These are phyloP conservation scores for Biancaea sappan DNA, from an alignment of 306 rosid genomes.

Conservation along the genomic window DNA sequence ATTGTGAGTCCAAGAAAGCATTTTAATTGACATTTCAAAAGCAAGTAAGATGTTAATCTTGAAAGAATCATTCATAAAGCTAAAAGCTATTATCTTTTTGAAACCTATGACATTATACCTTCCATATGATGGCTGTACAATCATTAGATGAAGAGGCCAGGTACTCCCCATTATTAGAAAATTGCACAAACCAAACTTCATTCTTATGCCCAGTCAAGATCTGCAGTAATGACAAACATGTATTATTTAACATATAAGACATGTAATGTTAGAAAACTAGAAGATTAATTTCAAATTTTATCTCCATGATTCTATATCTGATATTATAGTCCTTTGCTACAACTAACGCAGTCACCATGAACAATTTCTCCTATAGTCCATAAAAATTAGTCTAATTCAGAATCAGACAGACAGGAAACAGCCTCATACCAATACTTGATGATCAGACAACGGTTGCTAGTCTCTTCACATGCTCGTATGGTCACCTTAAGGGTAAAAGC, in stretches of 20 bases:
- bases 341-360: conserved; percentile 6
- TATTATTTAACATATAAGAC: conserved; percentile 22
- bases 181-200: conserved; percentile 96
- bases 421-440: background rate
- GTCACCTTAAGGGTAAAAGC: background rate
- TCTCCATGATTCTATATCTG: conserved; percentile 15
- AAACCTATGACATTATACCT: conserved; percentile 54
- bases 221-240: conserved; percentile 52
- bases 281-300: conserved; percentile 16
- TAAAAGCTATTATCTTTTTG: conserved; percentile 9
- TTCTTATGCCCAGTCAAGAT: conserved; percentile 82
- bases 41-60: conserved; percentile 8
- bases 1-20: conserved; percentile 8
- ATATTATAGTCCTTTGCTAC: background rate
- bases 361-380: conserved; percentile 25
- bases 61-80: conserved; percentile 11
- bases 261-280: conserved; percentile 17
- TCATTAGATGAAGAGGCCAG: conserved; percentile 91
- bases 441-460: background rate
- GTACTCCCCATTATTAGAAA: conserved; percentile 82
- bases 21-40: conserved; percentile 11
- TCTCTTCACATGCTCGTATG: background rate
- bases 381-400: background rate
- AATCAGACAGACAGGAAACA: conserved; percentile 23
- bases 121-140: conserved; percentile 87